Percentiles rank a stretch among this genome's conserved stretches.
Conservation (phyloP, 2,329 filamentous ascomycete species). For the Fusarium newnesense region DNA sequence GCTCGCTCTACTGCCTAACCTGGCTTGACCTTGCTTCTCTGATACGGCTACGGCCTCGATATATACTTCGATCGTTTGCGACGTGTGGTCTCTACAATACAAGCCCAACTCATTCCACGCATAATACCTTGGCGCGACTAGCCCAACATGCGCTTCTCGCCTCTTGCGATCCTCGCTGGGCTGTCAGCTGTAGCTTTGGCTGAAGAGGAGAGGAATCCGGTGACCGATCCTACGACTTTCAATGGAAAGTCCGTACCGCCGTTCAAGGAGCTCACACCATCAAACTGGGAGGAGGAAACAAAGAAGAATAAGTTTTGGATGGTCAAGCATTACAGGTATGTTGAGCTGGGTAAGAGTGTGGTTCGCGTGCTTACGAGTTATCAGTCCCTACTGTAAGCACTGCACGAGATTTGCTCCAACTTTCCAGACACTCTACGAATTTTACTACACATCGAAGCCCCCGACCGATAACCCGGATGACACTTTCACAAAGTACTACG, state of each 20-base stretch:
- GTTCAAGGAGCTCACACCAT: constrained; percentile 67
- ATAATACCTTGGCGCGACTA: constrained; percentile 7
- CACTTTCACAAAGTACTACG: constrained; percentile 82
- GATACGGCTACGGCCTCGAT: not conserved
- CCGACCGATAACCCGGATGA: constrained; percentile 65
- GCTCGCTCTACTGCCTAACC: constrained; percentile 14
- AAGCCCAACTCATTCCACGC: not conserved
- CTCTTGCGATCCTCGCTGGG: constrained; percentile 59
- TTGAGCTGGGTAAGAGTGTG: constrained; percentile 4
- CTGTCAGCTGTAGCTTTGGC: constrained; percentile 48
- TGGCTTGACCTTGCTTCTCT: constrained; percentile 10
- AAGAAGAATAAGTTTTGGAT: constrained; percentile 64
- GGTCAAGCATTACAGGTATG: constrained; percentile 75
- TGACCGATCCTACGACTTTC: constrained; percentile 65
- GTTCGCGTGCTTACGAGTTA: constrained; percentile 31
- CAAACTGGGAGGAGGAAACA: constrained; percentile 66
- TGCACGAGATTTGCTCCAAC: constrained; percentile 83
- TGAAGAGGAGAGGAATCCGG: constrained; percentile 49
- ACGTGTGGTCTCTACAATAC: not conserved
- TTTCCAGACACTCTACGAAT: constrained; percentile 95
- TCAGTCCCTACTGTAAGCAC: constrained; percentile 72
- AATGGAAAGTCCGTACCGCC: constrained; percentile 75
- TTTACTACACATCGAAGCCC: constrained; percentile 87
- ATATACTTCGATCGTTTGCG: not conserved
- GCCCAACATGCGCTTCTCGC: constrained; percentile 48